Base-by-base conservation (phyloP, 2,329 filamentous ascomycete species). In the Penicillium sp. region DNA sequence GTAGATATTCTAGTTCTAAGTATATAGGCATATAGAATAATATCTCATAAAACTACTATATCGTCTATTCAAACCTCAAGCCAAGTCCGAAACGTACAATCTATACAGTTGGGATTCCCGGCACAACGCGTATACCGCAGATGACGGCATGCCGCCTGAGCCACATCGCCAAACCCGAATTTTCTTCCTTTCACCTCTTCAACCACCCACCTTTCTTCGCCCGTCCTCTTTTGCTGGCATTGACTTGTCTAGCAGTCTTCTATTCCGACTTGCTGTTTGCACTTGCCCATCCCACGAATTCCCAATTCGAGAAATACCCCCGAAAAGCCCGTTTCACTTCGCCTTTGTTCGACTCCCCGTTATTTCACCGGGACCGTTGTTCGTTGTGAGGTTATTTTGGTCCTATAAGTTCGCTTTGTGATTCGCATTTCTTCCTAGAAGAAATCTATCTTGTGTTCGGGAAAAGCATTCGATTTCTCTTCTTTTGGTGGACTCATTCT, bases 191-290 rank as follows among this genome's bases (percentile, higher is more conserved):
- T 61, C 50, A 50, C 56, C 56, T 58, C 55, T 54, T 57, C 59
- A 53, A 58, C 56, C 59, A 63, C 59, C 47, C 66, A 60, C 68
- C 62, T 63, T 63, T 63, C 64, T 61, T 66, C 68, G 65, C 57
- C 62, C 62, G 58, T 51, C 68, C 66, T 68, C 66, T 69, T 62
- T 71, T 72, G 76, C 77, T 78, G 76, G 76, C 77, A 79, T 79
- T 79, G 72, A 76, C 76, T 79, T 79, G 77, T 78, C 76, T 75
- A 79, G 77, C 76, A 55, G 53, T 55, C 53, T 55, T 55, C 49
- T 35, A 26, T 52, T 61, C 60, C 56, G 52, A 53, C 43, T 56
- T 49, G 46, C 42, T 43, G 34, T 38, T 56, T 34, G 50, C 32
- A 34, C 14, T 48, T 48, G 49, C 49, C 49, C 49, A 51, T 11